phyloP scores from a whole-genome alignment of 2,329 filamentous ascomycete genomes.

The Aureobasidium musti region DNA sequence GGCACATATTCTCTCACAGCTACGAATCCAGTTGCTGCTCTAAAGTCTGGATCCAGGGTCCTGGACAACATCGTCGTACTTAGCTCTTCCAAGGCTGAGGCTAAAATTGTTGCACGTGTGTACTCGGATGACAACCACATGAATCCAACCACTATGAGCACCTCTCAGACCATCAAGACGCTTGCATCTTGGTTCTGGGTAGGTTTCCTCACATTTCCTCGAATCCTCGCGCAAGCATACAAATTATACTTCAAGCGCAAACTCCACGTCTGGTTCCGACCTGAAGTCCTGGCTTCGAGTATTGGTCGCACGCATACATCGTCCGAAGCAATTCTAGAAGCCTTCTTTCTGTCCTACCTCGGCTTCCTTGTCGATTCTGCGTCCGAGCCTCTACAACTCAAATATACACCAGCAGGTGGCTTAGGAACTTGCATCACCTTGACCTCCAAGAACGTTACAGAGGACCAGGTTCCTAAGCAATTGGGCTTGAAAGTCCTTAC shows the following conservation, averaged over 20 bases:
- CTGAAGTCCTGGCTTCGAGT: slow-evolving; percentile 61
- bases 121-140: slow-evolving; percentile 56
- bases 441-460: slow-evolving; percentile 34
- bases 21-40: slow-evolving; percentile 45
- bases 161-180: slow-evolving; percentile 36
- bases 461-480: slow-evolving; percentile 42
- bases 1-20: slow-evolving; percentile 53
- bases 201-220: slow-evolving; percentile 64
- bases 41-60: slow-evolving; percentile 34
- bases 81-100: slow-evolving; percentile 59
- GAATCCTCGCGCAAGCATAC: slow-evolving; percentile 63
- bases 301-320: slow-evolving; percentile 57
- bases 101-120: slow-evolving; percentile 64
- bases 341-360: slow-evolving; percentile 46
- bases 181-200: slow-evolving; percentile 64
- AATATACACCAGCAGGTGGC: slow-evolving; percentile 53
- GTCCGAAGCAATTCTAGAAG: slow-evolving; percentile 51
- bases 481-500: slow-evolving; percentile 62
- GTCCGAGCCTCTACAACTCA: slow-evolving; percentile 51
- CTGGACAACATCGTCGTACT: slow-evolving; percentile 65
- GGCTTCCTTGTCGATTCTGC: slow-evolving; percentile 53
- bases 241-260: slow-evolving; percentile 58
- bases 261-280: slow-evolving; percentile 66
- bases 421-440: slow-evolving; percentile 27
- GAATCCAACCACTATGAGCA: slow-evolving; percentile 53